These are phyloP conservation scores for Sisymbrium altissimum DNA, from an alignment of 345 rosid genomes.

Conservation along the genomic window DNA sequence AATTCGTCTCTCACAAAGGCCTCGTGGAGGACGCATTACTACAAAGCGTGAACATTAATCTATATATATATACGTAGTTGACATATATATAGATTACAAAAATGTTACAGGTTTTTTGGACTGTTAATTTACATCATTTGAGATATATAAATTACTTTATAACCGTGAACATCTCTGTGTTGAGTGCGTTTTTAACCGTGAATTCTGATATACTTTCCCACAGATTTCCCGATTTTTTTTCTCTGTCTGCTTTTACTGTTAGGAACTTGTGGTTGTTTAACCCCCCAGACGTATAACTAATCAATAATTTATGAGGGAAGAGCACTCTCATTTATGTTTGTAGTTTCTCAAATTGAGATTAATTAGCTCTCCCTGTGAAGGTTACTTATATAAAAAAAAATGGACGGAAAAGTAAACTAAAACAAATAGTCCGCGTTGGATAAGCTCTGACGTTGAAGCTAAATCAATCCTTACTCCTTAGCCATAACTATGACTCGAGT, in stretches of 20 bases:
- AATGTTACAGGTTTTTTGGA: not conserved
- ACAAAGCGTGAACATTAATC: conserved; percentile 24
- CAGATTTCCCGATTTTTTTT: not conserved
- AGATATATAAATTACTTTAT: conserved; percentile 15
- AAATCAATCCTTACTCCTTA: not conserved
- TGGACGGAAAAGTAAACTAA: not conserved
- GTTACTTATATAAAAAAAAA: not conserved
- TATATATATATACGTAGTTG: not conserved
- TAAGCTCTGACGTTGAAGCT: conserved; percentile 22
- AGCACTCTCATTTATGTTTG: not conserved
- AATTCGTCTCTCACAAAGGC: conserved; percentile 45
- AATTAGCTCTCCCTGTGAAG: not conserved
- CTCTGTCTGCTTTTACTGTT: not conserved
- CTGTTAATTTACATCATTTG: conserved; percentile 9
- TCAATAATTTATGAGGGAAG: not conserved
- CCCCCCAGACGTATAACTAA: not conserved
- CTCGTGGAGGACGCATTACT: conserved; percentile 53
- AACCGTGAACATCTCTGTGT: not conserved
- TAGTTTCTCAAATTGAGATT: conserved; percentile 3
- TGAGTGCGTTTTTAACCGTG: not conserved
- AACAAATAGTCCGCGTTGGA: not conserved
- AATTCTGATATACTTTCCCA: not conserved
- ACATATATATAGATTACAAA: not conserved
- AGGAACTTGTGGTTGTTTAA: conserved; percentile 2
- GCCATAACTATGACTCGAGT: conserved; percentile 22